Evolutionary conservation across 1,284 basidiomycete species (phyloP), one percentile per base, ranked within the genome.

Genomic region (Trametes sp.): DNA sequence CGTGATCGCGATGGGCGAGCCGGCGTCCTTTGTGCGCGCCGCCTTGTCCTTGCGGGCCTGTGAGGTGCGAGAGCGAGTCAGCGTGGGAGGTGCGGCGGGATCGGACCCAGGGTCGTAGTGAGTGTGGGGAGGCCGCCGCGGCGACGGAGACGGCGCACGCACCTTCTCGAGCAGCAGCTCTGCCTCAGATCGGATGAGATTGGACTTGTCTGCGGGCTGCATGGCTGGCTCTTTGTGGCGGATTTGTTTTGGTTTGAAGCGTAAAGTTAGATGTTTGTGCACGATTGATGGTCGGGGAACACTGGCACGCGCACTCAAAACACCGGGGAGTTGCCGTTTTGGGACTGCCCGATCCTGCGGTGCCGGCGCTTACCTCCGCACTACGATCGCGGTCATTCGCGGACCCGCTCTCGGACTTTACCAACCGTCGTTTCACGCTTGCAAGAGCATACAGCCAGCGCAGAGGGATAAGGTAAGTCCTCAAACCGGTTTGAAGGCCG

Each of bases 31-130:
- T 42, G 83, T 89, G 57, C 84, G 83, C 68, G 87, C 82, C n/a
- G 92, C 81, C 74, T 96, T 96, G 70, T 82, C 76, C 70, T 85
- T 84, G 53, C 93, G 87, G 13, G 83, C 83, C 90, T 94, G 23
- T 44, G 45, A 36, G 6, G 24, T 94, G 23, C 41, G 45, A 36
- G 6, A 28, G 41, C 41, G 9, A 35, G 59, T 38, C 45, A 59
- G 48, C 29, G 44, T 42, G 41, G 38, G 38, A 31, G 41, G 10
- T n/a, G n/a, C 46, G 36, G 9, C 38, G 29, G 44, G 60, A 54
- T 46, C 44, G 59, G 53, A 24, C 56, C 26, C 45, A 60, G 6
- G 55, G 23, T 2, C 45, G 13, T 33, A 51, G 13, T 46, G 46
- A 19, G 24, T 29, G 19, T n/a, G n/a, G n/a, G n/a, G n/a, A n/a